Evolutionary conservation across 2,329 filamentous ascomycete genomes (phyloP).

Genomic region (Ophiostoma triangulosporum): DNA sequence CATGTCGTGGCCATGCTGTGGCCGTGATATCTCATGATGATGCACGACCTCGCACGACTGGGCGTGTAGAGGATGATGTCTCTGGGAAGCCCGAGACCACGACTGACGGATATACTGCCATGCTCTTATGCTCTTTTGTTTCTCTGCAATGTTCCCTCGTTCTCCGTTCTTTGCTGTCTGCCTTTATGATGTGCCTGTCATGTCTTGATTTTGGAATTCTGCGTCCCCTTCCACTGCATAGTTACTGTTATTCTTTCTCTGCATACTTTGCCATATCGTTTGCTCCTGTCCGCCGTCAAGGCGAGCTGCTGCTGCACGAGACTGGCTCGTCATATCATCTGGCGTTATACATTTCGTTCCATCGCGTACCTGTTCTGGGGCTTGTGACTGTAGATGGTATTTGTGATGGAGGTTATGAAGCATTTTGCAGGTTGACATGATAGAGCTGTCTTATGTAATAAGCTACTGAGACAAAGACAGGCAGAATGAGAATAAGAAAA

Average conservation of each 20-base stretch:
- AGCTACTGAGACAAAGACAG: too few species aligned
- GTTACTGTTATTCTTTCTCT: background rate
- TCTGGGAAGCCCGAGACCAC: conserved; percentile 3
- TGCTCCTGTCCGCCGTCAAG: background rate
- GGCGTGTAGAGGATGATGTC: background rate
- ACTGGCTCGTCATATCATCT: background rate
- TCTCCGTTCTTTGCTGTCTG: background rate
- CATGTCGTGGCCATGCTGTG: background rate
- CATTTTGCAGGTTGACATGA: too few species aligned
- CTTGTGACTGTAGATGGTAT: too few species aligned
- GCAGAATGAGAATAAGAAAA: too few species aligned
- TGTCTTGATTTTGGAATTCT: background rate
- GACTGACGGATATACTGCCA: conserved; percentile 6
- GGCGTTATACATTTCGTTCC: background rate
- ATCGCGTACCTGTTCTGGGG: background rate
- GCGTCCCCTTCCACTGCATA: background rate
- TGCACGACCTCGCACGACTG: background rate
- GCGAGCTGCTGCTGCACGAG: background rate
- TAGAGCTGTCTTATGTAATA: background rate
- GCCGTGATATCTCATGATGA: background rate
- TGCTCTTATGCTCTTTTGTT: background rate
- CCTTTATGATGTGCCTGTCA: background rate
- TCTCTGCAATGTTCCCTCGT: background rate
- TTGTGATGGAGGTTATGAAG: too few species aligned
- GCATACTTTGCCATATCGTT: background rate